These are phyloP conservation scores for Nakaseomyces sp. DNA, from an alignment of 1,139 yeast species.

Conservation along the genomic window DNA sequence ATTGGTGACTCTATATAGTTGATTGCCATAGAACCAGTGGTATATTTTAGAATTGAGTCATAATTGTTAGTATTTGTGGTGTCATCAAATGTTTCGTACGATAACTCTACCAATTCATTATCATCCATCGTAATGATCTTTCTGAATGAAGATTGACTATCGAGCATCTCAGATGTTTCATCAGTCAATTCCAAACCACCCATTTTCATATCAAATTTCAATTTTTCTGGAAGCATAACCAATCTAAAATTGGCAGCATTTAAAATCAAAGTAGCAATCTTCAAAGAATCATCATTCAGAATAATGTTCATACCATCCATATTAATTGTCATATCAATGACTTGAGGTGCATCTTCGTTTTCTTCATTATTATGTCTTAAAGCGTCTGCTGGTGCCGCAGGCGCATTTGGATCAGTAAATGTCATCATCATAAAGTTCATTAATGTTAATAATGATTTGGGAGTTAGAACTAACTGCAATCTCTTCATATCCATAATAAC, in stretches of 20 bases:
- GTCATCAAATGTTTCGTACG: constrained; percentile 72
- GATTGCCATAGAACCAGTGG: constrained; percentile 64
- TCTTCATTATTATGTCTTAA: constrained; percentile 55
- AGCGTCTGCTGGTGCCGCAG: constrained; percentile 57
- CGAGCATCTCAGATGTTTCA: constrained; percentile 58
- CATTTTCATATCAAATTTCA: constrained; percentile 65
- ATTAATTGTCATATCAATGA: constrained; percentile 57
- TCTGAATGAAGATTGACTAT: constrained; percentile 46
- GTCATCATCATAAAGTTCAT: constrained; percentile 79
- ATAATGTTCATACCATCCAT: constrained; percentile 69
- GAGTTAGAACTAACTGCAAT: constrained; percentile 63
- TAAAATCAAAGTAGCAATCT: constrained; percentile 69
- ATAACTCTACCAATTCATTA: constrained; percentile 69
- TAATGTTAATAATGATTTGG: constrained; percentile 69
- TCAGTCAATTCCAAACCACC: constrained; percentile 79
- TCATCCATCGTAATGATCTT: constrained; percentile 75
- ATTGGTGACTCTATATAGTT: constrained; percentile 79
- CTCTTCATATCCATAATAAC: constrained; percentile 73
- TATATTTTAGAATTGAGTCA: constrained; percentile 54
- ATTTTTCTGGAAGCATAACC: constrained; percentile 62
- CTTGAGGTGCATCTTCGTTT: constrained; percentile 55
- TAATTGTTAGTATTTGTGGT: constrained; percentile 40
- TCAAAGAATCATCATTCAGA: constrained; percentile 74
- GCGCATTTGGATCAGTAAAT: constrained; percentile 73
- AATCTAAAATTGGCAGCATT: constrained; percentile 66